A percentile compares a stretch with the other conserved stretches of the same genome.
phyloP scores from a whole-genome alignment of 2,329 filamentous ascomycete genomes.

The Lizonia empirigonia region DNA sequence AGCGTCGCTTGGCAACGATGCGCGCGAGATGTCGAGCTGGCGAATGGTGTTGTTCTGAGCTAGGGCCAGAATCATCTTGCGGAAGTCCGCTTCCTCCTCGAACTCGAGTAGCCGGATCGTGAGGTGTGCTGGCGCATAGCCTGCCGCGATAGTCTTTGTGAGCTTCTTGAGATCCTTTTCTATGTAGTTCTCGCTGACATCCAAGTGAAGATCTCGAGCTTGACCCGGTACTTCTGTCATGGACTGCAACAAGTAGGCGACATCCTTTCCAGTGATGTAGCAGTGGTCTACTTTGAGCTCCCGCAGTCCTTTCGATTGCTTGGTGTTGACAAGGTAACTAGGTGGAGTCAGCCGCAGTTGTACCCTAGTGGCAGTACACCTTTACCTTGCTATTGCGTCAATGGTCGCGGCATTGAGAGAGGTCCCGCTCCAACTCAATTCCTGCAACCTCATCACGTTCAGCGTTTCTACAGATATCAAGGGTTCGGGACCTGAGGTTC shows the following conservation, averaged over 20 bases:
- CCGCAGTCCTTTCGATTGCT: slow-evolving; percentile 63
- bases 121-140: slow-evolving; percentile 65
- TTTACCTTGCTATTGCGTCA: slow-evolving; percentile 61
- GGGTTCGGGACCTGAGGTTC: slow-evolving; percentile 66
- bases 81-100: slow-evolving; percentile 67
- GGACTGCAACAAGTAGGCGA: slow-evolving; percentile 68
- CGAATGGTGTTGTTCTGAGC: slow-evolving; percentile 66
- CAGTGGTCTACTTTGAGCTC: slow-evolving; percentile 71
- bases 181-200: slow-evolving; percentile 69
- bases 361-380: slow-evolving; percentile 39
- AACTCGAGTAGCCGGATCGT: slow-evolving; percentile 74
- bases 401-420: slow-evolving; percentile 66
- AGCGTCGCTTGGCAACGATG: slow-evolving; percentile 71
- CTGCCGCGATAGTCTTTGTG: slow-evolving; percentile 57
- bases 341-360: slow-evolving; percentile 9
- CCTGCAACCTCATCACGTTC: slow-evolving; percentile 69
- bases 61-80: slow-evolving; percentile 66
- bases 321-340: slow-evolving; percentile 65
- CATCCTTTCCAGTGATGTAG: slow-evolving; percentile 67
- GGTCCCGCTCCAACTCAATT: slow-evolving; percentile 68
- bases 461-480: slow-evolving; percentile 70
- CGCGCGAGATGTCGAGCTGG: slow-evolving; percentile 71
- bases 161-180: slow-evolving; percentile 59
- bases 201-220: slow-evolving; percentile 65
- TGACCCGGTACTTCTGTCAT: slow-evolving; percentile 60